Evolutionary conservation across 2,329 filamentous ascomycete species (phyloP), one percentile per base, ranked within the genome.

Genomic region (Neoscytalidium dimidiatum): DNA sequence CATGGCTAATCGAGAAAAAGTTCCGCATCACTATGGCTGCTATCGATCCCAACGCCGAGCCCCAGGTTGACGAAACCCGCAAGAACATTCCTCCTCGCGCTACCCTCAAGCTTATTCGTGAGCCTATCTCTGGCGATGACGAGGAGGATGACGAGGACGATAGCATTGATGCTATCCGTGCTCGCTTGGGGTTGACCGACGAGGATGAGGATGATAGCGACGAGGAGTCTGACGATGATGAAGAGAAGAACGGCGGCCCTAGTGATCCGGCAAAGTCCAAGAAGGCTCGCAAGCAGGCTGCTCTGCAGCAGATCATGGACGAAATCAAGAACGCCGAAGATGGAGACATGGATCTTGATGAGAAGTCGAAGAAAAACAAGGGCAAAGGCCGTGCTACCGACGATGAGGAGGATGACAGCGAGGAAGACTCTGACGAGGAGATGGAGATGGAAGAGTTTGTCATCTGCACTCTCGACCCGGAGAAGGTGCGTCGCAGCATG

Each of bases 1-100:
- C 31, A 19, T 33, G 61, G 62, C 71, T 76, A 67, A 75, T 52
- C 19, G 26, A 61, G 56, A 14, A 43, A 17, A 74, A 97, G 94
- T 96, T 97, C 83, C 92, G 92, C 78, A 92, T 99, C 76, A 98
- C 94, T 74, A 99, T 99, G 95, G 95, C 96, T 74, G 95, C 95
- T 70, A 90, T 99, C 78, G 94, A 99, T 78, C 95, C 95, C 66
- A 92, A 88, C 74, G 91, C 91, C 72, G 84, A 88, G 69, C 74
- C 80, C 28, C 77, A 80, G 70, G 77, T 79, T 51, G 75, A 77
- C 64, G 71, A 68, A 17, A 79, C 81, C 65, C 80, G 88, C 67
- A 64, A 64, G 62, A 52, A 17, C 8, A 23, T 58, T 21, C 53
- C 53, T 46, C 86, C 89, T 72, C 91, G 94, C 72, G 91, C 95